Evolutionary conservation across 2,329 filamentous ascomycete species (phyloP).

Genomic region (Fusarium euwallaceae): DNA sequence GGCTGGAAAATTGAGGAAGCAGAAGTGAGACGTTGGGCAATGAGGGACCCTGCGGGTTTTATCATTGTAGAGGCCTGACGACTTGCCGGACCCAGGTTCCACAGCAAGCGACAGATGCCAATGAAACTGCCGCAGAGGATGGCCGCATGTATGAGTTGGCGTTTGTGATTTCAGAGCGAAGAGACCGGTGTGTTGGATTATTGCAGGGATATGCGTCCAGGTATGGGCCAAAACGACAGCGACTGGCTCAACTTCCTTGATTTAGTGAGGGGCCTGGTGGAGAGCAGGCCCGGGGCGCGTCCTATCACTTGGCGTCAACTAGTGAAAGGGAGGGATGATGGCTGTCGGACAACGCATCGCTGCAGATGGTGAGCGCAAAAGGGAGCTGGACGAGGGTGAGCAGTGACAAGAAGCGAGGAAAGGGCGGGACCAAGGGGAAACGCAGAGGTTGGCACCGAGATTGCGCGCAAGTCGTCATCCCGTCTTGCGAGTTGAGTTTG

Average conservation of each 20-base stretch:
- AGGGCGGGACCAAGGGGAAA: conserved; percentile 19
- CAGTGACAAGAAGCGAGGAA: conserved; percentile 27
- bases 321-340: conserved; percentile 57
- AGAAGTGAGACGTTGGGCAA: conserved; percentile 53
- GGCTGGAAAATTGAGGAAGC: conserved; percentile 48
- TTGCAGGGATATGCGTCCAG: conserved; percentile 50
- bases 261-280: conserved; percentile 54
- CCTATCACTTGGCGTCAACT: conserved; percentile 59
- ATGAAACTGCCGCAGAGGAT: conserved; percentile 44
- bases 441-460: conserved; percentile 41
- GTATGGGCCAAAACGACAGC: conserved; percentile 43
- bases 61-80: conserved; percentile 54
- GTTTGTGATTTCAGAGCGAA: conserved; percentile 49
- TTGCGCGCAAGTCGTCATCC: conserved; percentile 39
- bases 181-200: conserved; percentile 40
- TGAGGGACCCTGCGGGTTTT: conserved; percentile 65
- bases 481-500: conserved; percentile 32
- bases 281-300: conserved; percentile 51
- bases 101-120: conserved; percentile 40
- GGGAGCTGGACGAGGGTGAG: conserved; percentile 33
- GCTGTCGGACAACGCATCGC: conserved; percentile 62
- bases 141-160: conserved; percentile 64
- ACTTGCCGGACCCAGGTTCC: conserved; percentile 42
- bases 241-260: conserved; percentile 57
- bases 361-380: conserved; percentile 53